Conservation (phyloP, 441 rosid species). For the Erysimum pusillum region DNA sequence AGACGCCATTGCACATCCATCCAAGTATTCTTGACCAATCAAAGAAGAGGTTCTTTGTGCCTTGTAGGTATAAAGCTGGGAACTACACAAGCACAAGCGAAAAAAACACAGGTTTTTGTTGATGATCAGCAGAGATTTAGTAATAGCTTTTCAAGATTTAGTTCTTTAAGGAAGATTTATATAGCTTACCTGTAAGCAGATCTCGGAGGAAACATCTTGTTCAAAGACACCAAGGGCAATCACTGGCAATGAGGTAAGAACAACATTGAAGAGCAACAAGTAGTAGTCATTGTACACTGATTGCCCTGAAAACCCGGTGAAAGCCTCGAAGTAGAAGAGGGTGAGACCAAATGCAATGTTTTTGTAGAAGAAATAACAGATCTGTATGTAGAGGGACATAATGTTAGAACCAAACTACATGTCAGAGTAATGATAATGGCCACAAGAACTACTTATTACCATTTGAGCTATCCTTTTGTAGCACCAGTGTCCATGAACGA, state of each 20-base stretch:
- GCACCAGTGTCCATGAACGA: conserved; percentile 99
- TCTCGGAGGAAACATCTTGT: conserved; percentile 95
- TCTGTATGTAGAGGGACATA: conserved; percentile 56
- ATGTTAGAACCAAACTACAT: conserved; percentile 21
- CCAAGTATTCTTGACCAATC: conserved; percentile 96
- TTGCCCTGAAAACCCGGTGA: conserved; percentile 94
- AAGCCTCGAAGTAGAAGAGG: conserved; percentile 97
- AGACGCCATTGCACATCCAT: conserved; percentile 94
- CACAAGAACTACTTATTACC: conserved; percentile 59
- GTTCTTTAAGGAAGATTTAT: conserved; percentile 3
- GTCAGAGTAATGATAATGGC: conserved; percentile 1
- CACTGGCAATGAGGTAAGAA: conserved; percentile 94
- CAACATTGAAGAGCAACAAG: conserved; percentile 89
- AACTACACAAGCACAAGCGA: conserved; percentile 61
- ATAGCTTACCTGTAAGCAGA: conserved; percentile 85
- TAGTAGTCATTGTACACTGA: conserved; percentile 96
- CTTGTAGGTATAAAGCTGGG: conserved; percentile 99
- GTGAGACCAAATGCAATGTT: conserved; percentile 98
- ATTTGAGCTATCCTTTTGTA: conserved; percentile 98
- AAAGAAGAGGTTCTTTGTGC: conserved; percentile 86
- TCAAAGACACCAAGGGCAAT: conserved; percentile 98
- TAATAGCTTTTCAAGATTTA: conserved; percentile 3
- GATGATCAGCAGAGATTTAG: conserved; percentile 22
- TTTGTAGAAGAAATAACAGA: conserved; percentile 99
- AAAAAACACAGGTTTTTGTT: conserved; percentile 19